These are phyloP conservation scores for Misopates orontium DNA, from an alignment of 257 asterid genomes.

Conservation along the genomic window DNA sequence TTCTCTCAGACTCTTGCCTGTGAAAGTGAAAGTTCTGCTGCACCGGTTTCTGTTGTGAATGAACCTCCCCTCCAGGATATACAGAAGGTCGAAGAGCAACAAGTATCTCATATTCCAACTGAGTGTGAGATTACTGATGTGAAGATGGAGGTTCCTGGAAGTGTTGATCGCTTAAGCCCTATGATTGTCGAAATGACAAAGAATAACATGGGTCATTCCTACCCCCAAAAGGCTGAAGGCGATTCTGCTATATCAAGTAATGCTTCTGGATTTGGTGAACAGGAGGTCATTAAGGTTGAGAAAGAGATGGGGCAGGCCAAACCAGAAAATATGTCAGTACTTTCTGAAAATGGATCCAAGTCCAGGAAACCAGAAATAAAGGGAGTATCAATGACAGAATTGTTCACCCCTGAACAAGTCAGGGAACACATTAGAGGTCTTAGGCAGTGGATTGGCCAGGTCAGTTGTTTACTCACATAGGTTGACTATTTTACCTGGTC, in stretches of 20 bases:
- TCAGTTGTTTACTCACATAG: slow-evolving; percentile 35
- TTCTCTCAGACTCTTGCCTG: slow-evolving; percentile 48
- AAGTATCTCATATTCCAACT: slow-evolving; percentile 38
- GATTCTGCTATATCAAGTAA: slow-evolving; percentile 44
- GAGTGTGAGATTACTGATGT: slow-evolving; percentile 54
- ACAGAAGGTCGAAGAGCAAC: slow-evolving; percentile 41
- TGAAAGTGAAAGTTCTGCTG: slow-evolving; percentile 47
- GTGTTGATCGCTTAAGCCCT: slow-evolving; percentile 47
- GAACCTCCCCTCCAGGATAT: slow-evolving; percentile 47
- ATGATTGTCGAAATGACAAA: slow-evolving; percentile 39
- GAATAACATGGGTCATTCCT: slow-evolving; percentile 43
- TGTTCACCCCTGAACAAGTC: slow-evolving; percentile 95
- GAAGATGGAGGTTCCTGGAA: slow-evolving; percentile 55
- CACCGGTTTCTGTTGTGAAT: slow-evolving; percentile 43
- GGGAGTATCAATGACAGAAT: slow-evolving; percentile 91
- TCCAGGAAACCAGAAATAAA: slow-evolving; percentile 90
- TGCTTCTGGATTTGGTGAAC: slow-evolving; percentile 48
- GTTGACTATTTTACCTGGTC: slow-evolving; percentile 13
- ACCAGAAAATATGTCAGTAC: slow-evolving; percentile 48
- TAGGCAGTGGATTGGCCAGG: slow-evolving; percentile 99
- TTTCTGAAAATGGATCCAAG: slow-evolving; percentile 68
- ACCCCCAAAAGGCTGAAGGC: slow-evolving; percentile 39
- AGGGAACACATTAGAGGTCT: slow-evolving; percentile 82
- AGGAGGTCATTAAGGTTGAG: slow-evolving; percentile 54
- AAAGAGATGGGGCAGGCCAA: slow-evolving; percentile 54